Percentiles rank a stretch among this genome's conserved stretches.
phyloP scores from a whole-genome alignment of 352 stramenopile genomes.

The Pythium vanterpoolii region DNA sequence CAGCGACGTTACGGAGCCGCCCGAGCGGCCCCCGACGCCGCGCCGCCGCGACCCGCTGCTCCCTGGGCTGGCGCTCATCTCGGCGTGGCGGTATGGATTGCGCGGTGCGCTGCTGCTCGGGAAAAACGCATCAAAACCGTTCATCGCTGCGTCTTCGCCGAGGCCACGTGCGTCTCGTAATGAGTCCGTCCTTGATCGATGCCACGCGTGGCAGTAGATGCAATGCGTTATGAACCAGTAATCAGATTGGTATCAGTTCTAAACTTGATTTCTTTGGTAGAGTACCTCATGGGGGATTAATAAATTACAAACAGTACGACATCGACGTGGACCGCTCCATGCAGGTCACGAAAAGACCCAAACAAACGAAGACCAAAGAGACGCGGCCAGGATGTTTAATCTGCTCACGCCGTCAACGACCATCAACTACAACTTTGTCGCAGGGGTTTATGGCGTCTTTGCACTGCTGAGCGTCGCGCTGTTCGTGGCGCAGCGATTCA shows the following conservation, averaged over 20 bases:
- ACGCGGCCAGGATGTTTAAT: slow-evolving; percentile 10
- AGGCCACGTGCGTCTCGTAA: background rate
- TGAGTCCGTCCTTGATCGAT: background rate
- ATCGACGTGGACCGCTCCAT: background rate
- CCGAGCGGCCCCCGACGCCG: slow-evolving; percentile 5
- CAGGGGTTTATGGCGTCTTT: slow-evolving; percentile 72
- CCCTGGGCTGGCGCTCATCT: slow-evolving; percentile 20
- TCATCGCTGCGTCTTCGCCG: slow-evolving; percentile 30
- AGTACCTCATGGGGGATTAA: background rate
- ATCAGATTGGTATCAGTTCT: background rate
- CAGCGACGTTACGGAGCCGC: slow-evolving; percentile 19
- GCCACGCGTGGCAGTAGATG: background rate
- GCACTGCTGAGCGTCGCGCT: slow-evolving; percentile 56
- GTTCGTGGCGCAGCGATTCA: slow-evolving; percentile 56
- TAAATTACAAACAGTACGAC: background rate
- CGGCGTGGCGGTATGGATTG: slow-evolving; percentile 78
- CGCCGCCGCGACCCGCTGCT: slow-evolving; percentile 4
- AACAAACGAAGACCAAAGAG: background rate
- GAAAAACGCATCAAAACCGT: slow-evolving; percentile 70
- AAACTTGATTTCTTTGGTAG: background rate
- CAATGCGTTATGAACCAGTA: slow-evolving; percentile 1
- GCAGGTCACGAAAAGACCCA: too few relatives aligned
- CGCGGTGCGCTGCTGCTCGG: slow-evolving; percentile 46
- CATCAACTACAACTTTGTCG: slow-evolving; percentile 91
- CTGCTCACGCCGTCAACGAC: slow-evolving; percentile 64